These are phyloP conservation scores for Fusarium sp. DNA, from an alignment of 2,329 filamentous ascomycete genomes.

Conservation along the genomic window DNA sequence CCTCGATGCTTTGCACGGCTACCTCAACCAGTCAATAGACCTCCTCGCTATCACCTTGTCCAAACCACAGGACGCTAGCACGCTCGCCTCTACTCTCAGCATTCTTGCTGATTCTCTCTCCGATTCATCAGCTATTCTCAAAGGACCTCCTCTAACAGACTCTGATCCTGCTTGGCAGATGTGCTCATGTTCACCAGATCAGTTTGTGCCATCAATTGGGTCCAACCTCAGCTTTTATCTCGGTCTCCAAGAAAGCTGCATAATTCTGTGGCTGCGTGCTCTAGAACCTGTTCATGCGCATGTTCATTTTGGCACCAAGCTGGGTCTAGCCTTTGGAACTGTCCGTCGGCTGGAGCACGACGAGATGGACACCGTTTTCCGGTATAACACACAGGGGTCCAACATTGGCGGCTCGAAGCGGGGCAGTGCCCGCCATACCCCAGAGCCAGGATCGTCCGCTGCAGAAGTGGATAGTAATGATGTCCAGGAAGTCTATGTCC, in stretches of 20 bases:
- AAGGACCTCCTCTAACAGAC: slow-evolving; percentile 59
- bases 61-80: slow-evolving; percentile 63
- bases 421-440: slow-evolving; percentile 38
- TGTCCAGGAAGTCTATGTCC: slow-evolving; percentile 76
- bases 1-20: slow-evolving; percentile 75
- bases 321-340: slow-evolving; percentile 74
- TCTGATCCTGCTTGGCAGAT: slow-evolving; percentile 56
- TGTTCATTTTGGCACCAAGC: slow-evolving; percentile 70
- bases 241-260: slow-evolving; percentile 72
- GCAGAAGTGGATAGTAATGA: slow-evolving; percentile 33
- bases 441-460: slow-evolving; percentile 33
- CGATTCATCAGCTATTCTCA: slow-evolving; percentile 62
- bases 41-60: slow-evolving; percentile 81
- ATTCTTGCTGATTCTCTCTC: slow-evolving; percentile 64
- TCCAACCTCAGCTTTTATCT: slow-evolving; percentile 78
- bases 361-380: slow-evolving; percentile 81
- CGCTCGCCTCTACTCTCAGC: slow-evolving; percentile 64
- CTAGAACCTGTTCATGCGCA: slow-evolving; percentile 73
- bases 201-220: slow-evolving; percentile 58
- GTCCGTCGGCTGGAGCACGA: slow-evolving; percentile 74
- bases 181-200: slow-evolving; percentile 53
- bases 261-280: slow-evolving; percentile 75
- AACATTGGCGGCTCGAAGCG: slow-evolving; percentile 39
- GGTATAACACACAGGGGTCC: slow-evolving; percentile 58
- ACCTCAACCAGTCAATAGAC: slow-evolving; percentile 85